These are phyloP conservation scores for Silene noctiflora DNA, from an alignment of 179 eudicot genomes.

Conservation along the genomic window DNA sequence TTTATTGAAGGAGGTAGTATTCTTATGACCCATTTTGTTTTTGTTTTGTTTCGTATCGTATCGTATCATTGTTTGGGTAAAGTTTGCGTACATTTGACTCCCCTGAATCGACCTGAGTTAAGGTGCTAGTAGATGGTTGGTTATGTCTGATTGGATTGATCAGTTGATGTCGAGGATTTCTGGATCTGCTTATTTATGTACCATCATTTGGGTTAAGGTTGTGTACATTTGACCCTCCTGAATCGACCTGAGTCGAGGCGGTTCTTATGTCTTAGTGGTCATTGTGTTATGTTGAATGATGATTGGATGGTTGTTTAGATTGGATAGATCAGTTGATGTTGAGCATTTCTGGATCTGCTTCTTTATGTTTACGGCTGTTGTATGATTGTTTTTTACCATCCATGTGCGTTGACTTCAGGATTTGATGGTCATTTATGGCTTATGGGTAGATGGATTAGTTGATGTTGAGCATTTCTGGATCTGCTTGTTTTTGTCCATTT, in stretches of 20 bases:
- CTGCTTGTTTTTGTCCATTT: neutral
- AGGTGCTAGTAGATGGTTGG: neutral
- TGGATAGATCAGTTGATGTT: conserved; percentile 14
- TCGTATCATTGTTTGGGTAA: neutral
- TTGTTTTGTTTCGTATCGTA: neutral
- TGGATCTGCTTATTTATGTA: neutral
- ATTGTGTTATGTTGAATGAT: neutral
- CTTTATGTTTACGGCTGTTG: too few species aligned
- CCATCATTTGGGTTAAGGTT: neutral
- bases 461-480: conserved; percentile 5
- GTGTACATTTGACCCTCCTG: neutral
- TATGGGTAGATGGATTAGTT: neutral
- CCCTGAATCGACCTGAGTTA: neutral
- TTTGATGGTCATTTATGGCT: conserved; percentile 1
- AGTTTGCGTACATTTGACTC: neutral
- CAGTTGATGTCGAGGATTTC: conserved; percentile 5
- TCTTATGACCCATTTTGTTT: neutral
- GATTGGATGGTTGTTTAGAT: conserved; percentile 6
- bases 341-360: neutral
- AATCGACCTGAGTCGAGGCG: neutral
- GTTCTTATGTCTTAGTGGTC: neutral
- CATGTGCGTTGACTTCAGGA: too few species aligned
- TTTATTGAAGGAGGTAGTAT: conserved; percentile 42
- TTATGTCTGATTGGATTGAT: conserved; percentile 4
- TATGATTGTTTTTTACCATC: too few species aligned